These are phyloP conservation scores for Bacidia rubella DNA, from an alignment of 495 filamentous ascomycete genomes.

Conservation along the genomic window DNA sequence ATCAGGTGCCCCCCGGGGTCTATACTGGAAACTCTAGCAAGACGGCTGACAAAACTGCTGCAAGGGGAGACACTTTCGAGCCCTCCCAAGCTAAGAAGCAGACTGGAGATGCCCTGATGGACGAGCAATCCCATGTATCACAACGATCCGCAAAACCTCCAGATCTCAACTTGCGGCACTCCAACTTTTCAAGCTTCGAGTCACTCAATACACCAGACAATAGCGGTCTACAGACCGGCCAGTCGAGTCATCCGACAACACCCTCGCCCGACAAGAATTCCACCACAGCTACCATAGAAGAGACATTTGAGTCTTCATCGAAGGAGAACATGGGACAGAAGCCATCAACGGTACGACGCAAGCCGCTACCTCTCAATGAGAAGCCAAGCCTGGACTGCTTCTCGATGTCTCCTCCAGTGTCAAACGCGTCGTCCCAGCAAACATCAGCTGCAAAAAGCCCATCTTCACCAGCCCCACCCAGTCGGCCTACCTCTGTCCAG, in stretches of 20 bases:
- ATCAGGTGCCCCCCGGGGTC: too few relatives aligned
- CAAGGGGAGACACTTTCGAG: neutral
- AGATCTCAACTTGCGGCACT: neutral
- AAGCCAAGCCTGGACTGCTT: slow-evolving; percentile 4
- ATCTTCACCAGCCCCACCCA: neutral
- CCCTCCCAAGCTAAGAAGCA: too few relatives aligned
- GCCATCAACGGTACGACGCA: slow-evolving; percentile 5
- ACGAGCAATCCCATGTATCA: neutral
- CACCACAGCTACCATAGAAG: neutral
- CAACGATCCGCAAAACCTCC: neutral
- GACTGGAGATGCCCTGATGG: neutral
- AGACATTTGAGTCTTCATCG: neutral
- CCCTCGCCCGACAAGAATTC: slow-evolving; percentile 3
- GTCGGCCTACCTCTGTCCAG: slow-evolving; percentile 1
- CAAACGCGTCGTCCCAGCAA: neutral
- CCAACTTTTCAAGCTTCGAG: slow-evolving; percentile 10
- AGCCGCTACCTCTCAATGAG: slow-evolving; percentile 1
- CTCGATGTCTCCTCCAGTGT: neutral
- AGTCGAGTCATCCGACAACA: slow-evolving; percentile 10
- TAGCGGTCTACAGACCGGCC: slow-evolving; percentile 4
- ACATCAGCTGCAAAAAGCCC: neutral
- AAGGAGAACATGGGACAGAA: slow-evolving; percentile 11
- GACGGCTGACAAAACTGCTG: too few relatives aligned
- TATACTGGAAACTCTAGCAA: too few relatives aligned
- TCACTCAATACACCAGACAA: slow-evolving; percentile 7